phyloP scores from a whole-genome alignment of 352 stramenopile genomes.

The Plasmopara muralis region DNA sequence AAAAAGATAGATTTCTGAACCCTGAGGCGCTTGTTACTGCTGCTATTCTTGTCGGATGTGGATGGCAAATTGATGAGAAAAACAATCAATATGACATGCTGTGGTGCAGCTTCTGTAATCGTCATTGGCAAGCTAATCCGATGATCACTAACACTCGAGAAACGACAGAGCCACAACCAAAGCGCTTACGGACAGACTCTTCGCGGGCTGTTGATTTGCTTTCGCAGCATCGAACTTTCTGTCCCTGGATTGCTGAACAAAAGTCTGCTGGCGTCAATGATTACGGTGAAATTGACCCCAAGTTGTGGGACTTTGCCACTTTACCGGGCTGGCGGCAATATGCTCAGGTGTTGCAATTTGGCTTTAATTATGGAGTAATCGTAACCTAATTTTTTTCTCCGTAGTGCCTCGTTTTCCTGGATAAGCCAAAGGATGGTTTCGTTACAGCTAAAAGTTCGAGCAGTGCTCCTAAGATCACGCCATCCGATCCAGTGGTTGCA shows the following conservation, averaged over 20 bases:
- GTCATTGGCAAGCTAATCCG: slow-evolving; percentile 20
- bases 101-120: slow-evolving; percentile 42
- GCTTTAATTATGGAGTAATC: background rate
- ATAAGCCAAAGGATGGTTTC: slow-evolving; percentile 1
- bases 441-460: slow-evolving; percentile 6
- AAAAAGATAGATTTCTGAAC: slow-evolving; percentile 4
- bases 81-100: slow-evolving; percentile 7
- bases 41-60: slow-evolving; percentile 28
- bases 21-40: slow-evolving; percentile 22
- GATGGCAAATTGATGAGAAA: slow-evolving; percentile 33
- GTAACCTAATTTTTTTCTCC: background rate
- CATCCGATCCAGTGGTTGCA: slow-evolving; percentile 13
- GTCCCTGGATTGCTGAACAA: slow-evolving; percentile 36
- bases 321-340: slow-evolving; percentile 34
- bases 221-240: slow-evolving; percentile 52
- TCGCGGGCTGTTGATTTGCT: slow-evolving; percentile 10
- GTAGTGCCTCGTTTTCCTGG: slow-evolving; percentile 14
- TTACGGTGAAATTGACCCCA: slow-evolving; percentile 17
- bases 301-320: slow-evolving; percentile 23
- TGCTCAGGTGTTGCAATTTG: slow-evolving; percentile 25
- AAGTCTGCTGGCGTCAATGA: slow-evolving; percentile 15
- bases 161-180: slow-evolving; percentile 18
- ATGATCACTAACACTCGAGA: slow-evolving; percentile 1
- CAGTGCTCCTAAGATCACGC: background rate
- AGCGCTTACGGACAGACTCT: slow-evolving; percentile 25